Base-by-base conservation (phyloP, 116 monocot species). In the Iris pallida region DNA sequence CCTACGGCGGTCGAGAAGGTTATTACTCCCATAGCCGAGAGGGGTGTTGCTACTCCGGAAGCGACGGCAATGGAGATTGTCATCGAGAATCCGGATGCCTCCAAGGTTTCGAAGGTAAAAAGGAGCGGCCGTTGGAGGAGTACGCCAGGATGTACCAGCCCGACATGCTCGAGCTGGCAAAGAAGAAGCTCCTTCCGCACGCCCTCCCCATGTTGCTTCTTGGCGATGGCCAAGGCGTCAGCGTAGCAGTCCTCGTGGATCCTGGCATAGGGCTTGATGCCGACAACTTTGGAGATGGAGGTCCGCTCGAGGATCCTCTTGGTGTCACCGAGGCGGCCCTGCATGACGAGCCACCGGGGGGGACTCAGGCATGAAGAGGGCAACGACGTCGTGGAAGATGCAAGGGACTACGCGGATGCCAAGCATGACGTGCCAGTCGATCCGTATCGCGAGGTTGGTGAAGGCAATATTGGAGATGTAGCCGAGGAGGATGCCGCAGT, bases 131-230 rank as follows among this genome's bases (percentile, higher is more conserved):
- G n/a, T n/a, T n/a, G n/a, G n/a, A n/a, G n/a, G n/a, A n/a, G n/a
- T n/a, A n/a, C n/a, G n/a, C n/a, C n/a, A n/a, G n/a, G n/a, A n/a
- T n/a, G n/a, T n/a, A n/a, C n/a, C n/a, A n/a, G n/a, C n/a, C n/a
- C n/a, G n/a, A n/a, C n/a, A n/a, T n/a, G n/a, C n/a, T n/a, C n/a
- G n/a, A n/a, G n/a, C n/a, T n/a, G 88, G 0, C n/a, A 17, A 30
- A 88, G 12, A 12, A 88, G 45, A 5, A 88, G 81, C 42, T 88
- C 88, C 59, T 71, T 85, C 85, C 85, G 85, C 6, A 88, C 79
- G 0, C 79, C 85, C 48, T 79, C 79, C 4, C 88, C 85, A 7
- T 74, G 70, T 17, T 45, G 41, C 40, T 47, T 3, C 15, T 20
- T 30, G 2, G 55, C 45, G 4, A 58, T 19, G 5, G 42, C 3